Conservation (phyloP, 768 basidiomycete species). For the Psilocybe subaeruginosa region DNA sequence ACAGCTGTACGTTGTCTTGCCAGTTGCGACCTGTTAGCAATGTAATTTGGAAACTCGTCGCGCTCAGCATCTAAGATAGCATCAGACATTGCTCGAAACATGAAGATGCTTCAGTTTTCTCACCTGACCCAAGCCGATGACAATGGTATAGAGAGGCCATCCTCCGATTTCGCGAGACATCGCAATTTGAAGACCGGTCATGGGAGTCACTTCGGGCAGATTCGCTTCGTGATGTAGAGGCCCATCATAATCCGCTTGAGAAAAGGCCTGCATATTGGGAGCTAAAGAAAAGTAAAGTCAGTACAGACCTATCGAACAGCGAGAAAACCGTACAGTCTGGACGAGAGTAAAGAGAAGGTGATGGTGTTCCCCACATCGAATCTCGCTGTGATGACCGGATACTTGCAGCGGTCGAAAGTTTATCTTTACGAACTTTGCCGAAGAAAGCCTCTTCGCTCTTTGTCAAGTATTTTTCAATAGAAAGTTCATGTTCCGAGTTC, state of each 20-base stretch:
- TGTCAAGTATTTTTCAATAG: conserved; percentile 87
- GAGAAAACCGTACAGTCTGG: conserved; percentile 63
- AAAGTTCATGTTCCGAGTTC: conserved; percentile 89
- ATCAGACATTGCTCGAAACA: conserved; percentile 11
- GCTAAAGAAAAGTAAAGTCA: conserved; percentile 29
- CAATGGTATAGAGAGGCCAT: conserved; percentile 92
- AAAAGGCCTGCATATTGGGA: conserved; percentile 56
- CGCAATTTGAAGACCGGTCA: conserved; percentile 85
- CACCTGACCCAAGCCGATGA: conserved; percentile 84
- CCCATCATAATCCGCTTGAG: conserved; percentile 45
- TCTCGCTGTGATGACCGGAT: conserved; percentile 79
- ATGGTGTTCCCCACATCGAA: conserved; percentile 78
- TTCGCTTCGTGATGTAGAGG: conserved; percentile 49
- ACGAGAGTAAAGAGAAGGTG: conserved; percentile 67
- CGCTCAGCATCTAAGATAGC: conserved; percentile 70
- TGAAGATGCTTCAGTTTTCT: conserved; percentile 17
- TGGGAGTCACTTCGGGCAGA: conserved; percentile 66
- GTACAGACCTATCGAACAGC: conserved; percentile 1
- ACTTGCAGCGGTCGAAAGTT: conserved; percentile 81
- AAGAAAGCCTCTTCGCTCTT: conserved; percentile 96
- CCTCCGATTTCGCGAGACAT: conserved; percentile 79
- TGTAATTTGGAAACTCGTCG: conserved; percentile 95
- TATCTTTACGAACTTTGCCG: conserved; percentile 86
- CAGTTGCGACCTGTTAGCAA: conserved; percentile 86
- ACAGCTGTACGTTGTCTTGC: conserved; percentile 79